These are phyloP conservation scores for Trichosporon sp. DNA, from an alignment of 1,284 basidiomycete genomes.

Conservation along the genomic window DNA sequence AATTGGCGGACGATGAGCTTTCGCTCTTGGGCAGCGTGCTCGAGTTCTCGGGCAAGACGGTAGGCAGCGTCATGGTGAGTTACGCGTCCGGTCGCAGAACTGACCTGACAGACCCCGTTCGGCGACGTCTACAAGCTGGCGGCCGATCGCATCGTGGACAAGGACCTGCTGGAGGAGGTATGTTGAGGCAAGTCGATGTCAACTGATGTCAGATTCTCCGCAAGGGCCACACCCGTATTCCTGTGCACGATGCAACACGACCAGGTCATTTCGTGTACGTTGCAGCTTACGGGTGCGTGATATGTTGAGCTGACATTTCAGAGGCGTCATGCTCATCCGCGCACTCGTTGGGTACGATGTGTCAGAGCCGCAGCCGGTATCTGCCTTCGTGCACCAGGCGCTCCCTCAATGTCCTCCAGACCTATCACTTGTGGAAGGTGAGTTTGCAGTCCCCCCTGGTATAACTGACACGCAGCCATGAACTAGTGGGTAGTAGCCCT, in stretches of 20 bases:
- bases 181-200: constrained; percentile 56
- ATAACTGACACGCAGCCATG: constrained; percentile 17
- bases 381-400: constrained; percentile 62
- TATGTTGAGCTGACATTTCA: constrained; percentile 11
- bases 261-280: constrained; percentile 53
- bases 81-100: neutral
- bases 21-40: constrained; percentile 76
- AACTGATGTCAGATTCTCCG: constrained; percentile 16
- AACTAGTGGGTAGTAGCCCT: constrained; percentile 13
- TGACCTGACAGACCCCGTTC: constrained; percentile 41
- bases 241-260: constrained; percentile 69
- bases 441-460: neutral
- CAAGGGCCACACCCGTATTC: constrained; percentile 64
- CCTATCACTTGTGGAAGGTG: constrained; percentile 51
- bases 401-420: constrained; percentile 58
- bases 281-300: neutral
- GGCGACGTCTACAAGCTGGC: constrained; percentile 50
- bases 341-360: constrained; percentile 77
- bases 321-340: constrained; percentile 26
- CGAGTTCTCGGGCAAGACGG: constrained; percentile 73
- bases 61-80: constrained; percentile 65
- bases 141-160: constrained; percentile 49
- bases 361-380: constrained; percentile 64
- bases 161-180: constrained; percentile 66
- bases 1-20: constrained; percentile 77